Evolutionary conservation across 257 asterid species (phyloP).

Genomic region (Salvia hispanica): DNA sequence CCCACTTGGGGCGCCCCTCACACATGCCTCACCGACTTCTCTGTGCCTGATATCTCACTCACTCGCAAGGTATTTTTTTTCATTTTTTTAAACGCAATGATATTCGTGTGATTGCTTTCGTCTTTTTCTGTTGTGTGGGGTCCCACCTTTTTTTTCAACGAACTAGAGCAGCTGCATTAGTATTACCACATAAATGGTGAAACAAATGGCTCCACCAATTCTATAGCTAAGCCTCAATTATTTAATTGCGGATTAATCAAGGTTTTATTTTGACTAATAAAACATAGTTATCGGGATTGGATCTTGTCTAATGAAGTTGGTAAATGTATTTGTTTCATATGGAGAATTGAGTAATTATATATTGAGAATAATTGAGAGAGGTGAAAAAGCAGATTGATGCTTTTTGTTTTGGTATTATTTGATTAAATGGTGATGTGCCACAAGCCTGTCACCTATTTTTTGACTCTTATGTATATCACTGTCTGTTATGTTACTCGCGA

Average conservation of each 20-base stretch:
- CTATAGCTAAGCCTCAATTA: not conserved
- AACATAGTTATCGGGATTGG: no score
- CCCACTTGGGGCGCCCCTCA: slow-evolving; percentile 80
- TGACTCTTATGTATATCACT: slow-evolving; percentile 7
- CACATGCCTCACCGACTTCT: slow-evolving; percentile 67
- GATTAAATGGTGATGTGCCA: slow-evolving; percentile 31
- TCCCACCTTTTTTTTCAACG: not conserved
- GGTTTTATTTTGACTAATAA: no score
- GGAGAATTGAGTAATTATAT: no score
- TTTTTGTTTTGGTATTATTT: slow-evolving; percentile 15
- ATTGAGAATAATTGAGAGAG: slow-evolving; percentile 12
- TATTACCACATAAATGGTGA: not conserved
- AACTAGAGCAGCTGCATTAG: not conserved
- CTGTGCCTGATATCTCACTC: slow-evolving; percentile 72
- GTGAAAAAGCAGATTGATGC: slow-evolving; percentile 16
- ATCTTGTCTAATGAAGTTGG: not conserved
- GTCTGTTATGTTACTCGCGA: not conserved
- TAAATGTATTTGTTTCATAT: not conserved
- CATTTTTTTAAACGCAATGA: not conserved
- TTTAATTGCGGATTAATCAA: no score
- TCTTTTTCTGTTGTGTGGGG: slow-evolving; percentile 9
- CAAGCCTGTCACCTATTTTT: slow-evolving; percentile 19
- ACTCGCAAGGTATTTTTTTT: slow-evolving; percentile 70
- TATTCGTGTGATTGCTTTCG: slow-evolving; percentile 10
- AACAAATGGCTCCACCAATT: not conserved